These are phyloP conservation scores for Podila minutissima DNA, from an alignment of 192 early-diverging fungal species.

Conservation along the genomic window DNA sequence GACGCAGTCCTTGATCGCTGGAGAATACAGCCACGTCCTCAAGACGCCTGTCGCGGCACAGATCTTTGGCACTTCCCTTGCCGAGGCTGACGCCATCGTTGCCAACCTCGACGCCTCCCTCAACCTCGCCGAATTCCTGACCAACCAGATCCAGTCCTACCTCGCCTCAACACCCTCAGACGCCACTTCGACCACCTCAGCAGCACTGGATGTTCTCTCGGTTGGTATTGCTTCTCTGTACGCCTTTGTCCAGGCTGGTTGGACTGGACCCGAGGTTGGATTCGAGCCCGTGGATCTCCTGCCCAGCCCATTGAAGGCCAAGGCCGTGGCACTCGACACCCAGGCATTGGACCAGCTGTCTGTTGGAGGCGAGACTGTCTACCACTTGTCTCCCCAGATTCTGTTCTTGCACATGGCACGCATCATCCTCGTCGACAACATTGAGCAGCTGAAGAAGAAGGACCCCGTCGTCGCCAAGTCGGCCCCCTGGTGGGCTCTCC, in stretches of 20 bases:
- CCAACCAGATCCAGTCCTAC: slow-evolving; percentile 47
- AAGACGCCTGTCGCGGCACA: slow-evolving; percentile 50
- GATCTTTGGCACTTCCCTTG: slow-evolving; percentile 63
- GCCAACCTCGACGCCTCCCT: slow-evolving; percentile 43
- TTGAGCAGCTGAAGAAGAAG: slow-evolving; percentile 21
- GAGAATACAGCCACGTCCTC: slow-evolving; percentile 62
- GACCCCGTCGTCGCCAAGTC: slow-evolving; percentile 48
- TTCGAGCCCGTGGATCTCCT: slow-evolving; percentile 69
- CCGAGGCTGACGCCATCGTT: slow-evolving; percentile 15
- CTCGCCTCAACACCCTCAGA: slow-evolving; percentile 17
- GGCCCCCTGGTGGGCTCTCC: slow-evolving; percentile 79
- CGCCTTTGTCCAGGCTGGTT: slow-evolving; percentile 85
- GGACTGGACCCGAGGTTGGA: slow-evolving; percentile 86
- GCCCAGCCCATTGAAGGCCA: slow-evolving; percentile 54
- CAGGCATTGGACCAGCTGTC: slow-evolving; percentile 63
- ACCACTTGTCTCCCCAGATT: slow-evolving; percentile 77
- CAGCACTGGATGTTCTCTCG: slow-evolving; percentile 54
- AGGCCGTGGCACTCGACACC: slow-evolving; percentile 51
- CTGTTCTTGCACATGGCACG: slow-evolving; percentile 75
- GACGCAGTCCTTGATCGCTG: slow-evolving; percentile 50
- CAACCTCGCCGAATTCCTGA: slow-evolving; percentile 53
- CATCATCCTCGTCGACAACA: slow-evolving; percentile 68
- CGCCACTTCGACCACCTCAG: slow-evolving; percentile 18
- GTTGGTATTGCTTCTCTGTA: slow-evolving; percentile 79
- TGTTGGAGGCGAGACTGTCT: slow-evolving; percentile 87